Conservation (phyloP, 441 rosid genomes). For the Raphanus hybrid region DNA sequence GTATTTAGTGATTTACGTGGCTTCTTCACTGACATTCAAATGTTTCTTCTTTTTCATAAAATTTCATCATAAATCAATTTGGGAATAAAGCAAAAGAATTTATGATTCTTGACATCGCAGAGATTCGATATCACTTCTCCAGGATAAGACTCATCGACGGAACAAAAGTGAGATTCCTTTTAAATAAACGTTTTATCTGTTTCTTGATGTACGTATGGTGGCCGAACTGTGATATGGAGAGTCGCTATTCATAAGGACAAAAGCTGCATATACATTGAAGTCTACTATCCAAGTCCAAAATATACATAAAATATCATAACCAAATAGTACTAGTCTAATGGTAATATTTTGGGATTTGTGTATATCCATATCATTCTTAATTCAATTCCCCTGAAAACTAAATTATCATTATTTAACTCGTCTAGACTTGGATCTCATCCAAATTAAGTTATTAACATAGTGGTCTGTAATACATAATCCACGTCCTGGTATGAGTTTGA, state of each 20-base stretch:
- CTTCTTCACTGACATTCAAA: slow-evolving; percentile 14
- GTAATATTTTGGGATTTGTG: too few species aligned
- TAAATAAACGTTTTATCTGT: background rate
- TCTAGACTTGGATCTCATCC: too few species aligned
- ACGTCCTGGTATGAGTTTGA: too few species aligned
- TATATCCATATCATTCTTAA: too few species aligned
- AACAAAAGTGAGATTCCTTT: background rate
- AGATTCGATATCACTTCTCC: slow-evolving; percentile 27
- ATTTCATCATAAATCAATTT: background rate
- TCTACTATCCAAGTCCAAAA: too few species aligned
- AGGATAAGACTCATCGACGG: slow-evolving; percentile 14
- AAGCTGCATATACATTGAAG: background rate
- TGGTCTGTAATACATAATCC: too few species aligned
- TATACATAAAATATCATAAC: too few species aligned
- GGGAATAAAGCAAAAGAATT: slow-evolving; percentile 24
- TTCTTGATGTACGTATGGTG: slow-evolving; percentile 9
- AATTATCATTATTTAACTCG: too few species aligned
- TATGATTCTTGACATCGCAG: slow-evolving; percentile 18
- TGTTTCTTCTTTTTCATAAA: background rate
- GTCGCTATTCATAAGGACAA: background rate
- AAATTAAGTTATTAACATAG: too few species aligned
- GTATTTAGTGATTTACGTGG: slow-evolving; percentile 23
- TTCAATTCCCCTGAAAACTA: too few species aligned
- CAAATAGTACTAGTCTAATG: too few species aligned
- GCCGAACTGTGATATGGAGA: slow-evolving; percentile 25